A percentile compares a stretch with the other conserved stretches of the same genome.
These are phyloP conservation scores for Bocquillonia castaneifolia DNA, from an alignment of 441 rosid genomes.

Conservation along the genomic window DNA sequence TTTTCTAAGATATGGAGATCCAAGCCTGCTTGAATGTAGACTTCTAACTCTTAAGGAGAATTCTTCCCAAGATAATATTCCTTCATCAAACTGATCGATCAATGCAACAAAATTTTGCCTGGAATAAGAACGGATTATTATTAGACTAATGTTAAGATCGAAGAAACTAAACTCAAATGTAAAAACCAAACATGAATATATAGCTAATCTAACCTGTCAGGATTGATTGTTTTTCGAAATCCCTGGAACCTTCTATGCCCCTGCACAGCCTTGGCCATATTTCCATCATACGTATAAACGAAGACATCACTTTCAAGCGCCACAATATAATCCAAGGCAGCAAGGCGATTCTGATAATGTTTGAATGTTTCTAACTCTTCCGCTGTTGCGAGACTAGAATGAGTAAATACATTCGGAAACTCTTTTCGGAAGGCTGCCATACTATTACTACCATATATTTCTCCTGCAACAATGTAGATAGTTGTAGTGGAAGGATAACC, in stretches of 20 bases:
- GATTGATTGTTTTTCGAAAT: constrained; percentile 76
- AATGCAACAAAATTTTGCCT: constrained; percentile 62
- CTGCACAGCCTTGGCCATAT: constrained; percentile 97
- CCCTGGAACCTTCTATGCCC: constrained; percentile 88
- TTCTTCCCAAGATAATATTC: constrained; percentile 59
- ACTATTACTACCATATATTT: constrained; percentile 71
- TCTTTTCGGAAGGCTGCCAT: constrained; percentile 65
- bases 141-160: neutral
- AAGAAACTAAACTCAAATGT: too few relatives aligned
- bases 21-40: constrained; percentile 56
- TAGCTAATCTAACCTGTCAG: constrained; percentile 53
- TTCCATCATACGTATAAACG: constrained; percentile 82
- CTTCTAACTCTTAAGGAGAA: constrained; percentile 62
- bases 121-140: constrained; percentile 28
- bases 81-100: constrained; percentile 69
- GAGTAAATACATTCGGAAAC: constrained; percentile 76
- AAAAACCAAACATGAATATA: neutral
- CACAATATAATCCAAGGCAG: constrained; percentile 82
- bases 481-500: constrained; percentile 82
- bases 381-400: constrained; percentile 64
- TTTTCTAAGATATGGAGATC: constrained; percentile 63
- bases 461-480: constrained; percentile 84
- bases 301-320: constrained; percentile 92
- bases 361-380: constrained; percentile 70
- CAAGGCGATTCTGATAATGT: constrained; percentile 77